A percentile compares a stretch with the other conserved stretches of the same genome.
Evolutionary conservation across 2,329 filamentous ascomycete species (phyloP).

Genomic region (Sclerotinia minor): DNA sequence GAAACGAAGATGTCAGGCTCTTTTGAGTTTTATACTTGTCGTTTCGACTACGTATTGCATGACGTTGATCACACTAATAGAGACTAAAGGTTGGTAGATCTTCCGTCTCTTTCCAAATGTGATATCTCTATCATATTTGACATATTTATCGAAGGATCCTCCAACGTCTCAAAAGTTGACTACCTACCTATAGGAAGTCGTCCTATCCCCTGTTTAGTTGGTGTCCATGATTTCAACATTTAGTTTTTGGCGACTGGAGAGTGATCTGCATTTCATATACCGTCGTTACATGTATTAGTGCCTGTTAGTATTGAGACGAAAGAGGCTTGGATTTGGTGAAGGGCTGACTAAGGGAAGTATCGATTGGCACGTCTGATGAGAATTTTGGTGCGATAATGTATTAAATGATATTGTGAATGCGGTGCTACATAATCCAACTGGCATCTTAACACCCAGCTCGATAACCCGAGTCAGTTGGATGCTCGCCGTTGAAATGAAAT

Average conservation of each 20-base stretch:
- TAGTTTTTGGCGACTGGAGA: background rate
- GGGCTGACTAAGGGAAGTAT: background rate
- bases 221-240: background rate
- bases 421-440: background rate
- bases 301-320: background rate
- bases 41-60: background rate
- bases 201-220: conserved; percentile 9
- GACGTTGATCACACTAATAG: background rate
- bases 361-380: background rate
- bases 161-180: background rate
- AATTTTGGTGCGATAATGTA: background rate
- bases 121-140: conserved; percentile 5
- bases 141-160: background rate
- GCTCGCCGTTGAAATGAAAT: background rate
- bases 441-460: background rate
- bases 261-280: background rate
- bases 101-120: too few species aligned
- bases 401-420: background rate
- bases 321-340: background rate
- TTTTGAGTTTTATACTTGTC: background rate
- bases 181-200: conserved; percentile 12
- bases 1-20: background rate
- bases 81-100: background rate
- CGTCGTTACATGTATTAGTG: background rate
- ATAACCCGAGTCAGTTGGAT: background rate